Evolutionary conservation across 768 basidiomycete species (phyloP).

Genomic region (Phanerodontia chrysosporium): DNA sequence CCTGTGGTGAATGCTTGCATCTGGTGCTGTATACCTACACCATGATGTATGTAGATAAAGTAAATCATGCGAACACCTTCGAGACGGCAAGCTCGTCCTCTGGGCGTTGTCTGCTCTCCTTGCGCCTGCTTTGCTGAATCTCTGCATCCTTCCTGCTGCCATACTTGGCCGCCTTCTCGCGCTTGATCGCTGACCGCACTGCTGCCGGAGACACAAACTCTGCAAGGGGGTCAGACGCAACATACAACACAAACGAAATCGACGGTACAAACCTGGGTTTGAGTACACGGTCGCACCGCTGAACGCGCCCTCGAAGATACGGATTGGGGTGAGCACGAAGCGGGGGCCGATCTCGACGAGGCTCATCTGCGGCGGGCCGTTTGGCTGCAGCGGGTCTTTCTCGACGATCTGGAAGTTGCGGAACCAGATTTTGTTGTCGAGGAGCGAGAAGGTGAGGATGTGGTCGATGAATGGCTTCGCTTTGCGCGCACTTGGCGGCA

Average conservation of each 20-base stretch:
- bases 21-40: not conserved
- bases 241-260: not conserved
- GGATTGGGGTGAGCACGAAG: slow-evolving; percentile 94
- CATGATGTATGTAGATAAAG: not conserved
- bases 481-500: slow-evolving; percentile 84
- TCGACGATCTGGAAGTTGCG: slow-evolving; percentile 98
- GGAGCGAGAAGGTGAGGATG: slow-evolving; percentile 90
- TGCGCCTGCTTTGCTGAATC: slow-evolving; percentile 58
- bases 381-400: slow-evolving; percentile 87
- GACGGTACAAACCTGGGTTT: slow-evolving; percentile 47
- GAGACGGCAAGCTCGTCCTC: slow-evolving; percentile 82
- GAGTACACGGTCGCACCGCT: slow-evolving; percentile 92
- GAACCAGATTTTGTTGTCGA: slow-evolving; percentile 98
- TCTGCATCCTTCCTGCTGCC: slow-evolving; percentile 76
- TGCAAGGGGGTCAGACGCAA: slow-evolving; percentile 25
- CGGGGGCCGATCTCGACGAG: slow-evolving; percentile 96
- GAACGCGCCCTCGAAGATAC: slow-evolving; percentile 98
- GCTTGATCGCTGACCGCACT: slow-evolving; percentile 63
- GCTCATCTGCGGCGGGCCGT: slow-evolving; percentile 80
- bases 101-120: slow-evolving; percentile 54
- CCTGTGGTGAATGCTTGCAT: too few species aligned
- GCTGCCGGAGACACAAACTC: slow-evolving; percentile 92
- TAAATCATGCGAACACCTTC: slow-evolving; percentile 76
- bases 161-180: slow-evolving; percentile 79
- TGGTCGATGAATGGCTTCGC: slow-evolving; percentile 98